Evolutionary conservation across 768 basidiomycete species (phyloP).

Genomic region (Mycena vitilis): DNA sequence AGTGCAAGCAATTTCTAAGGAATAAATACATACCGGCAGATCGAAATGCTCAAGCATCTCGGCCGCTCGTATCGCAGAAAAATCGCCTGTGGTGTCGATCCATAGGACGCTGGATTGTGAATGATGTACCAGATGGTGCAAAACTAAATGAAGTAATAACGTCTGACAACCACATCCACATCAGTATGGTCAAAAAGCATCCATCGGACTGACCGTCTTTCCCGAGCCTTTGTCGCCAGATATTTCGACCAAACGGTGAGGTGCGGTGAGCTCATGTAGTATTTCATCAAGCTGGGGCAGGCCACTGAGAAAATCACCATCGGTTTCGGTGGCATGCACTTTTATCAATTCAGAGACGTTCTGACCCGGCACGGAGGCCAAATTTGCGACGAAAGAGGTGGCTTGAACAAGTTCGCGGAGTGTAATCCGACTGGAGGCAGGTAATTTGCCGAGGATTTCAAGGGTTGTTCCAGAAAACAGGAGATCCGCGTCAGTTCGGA

Average conservation of each 20-base stretch:
- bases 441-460: constrained; percentile 64
- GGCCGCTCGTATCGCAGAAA: constrained; percentile 62
- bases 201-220: constrained; percentile 67
- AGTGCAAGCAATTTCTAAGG: no score
- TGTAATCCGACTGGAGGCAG: constrained; percentile 52
- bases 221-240: constrained; percentile 75
- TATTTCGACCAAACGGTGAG: constrained; percentile 69
- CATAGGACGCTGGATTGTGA: constrained; percentile 62
- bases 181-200: not conserved
- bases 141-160: constrained; percentile 68
- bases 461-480: constrained; percentile 60
- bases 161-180: constrained; percentile 53
- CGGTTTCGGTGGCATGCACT: constrained; percentile 36
- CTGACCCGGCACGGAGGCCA: constrained; percentile 57
- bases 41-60: constrained; percentile 48
- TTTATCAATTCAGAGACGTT: constrained; percentile 47
- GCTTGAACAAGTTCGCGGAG: constrained; percentile 60
- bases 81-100: constrained; percentile 81
- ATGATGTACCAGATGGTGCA: constrained; percentile 60
- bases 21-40: constrained; percentile 40
- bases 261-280: constrained; percentile 59
- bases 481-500: constrained; percentile 69
- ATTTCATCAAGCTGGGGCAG: constrained; percentile 63
- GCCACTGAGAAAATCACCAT: constrained; percentile 50
- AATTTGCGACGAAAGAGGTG: constrained; percentile 53